Evolutionary conservation across 1,284 basidiomycete genomes (phyloP).

Genomic region (Puccinia sorghi): DNA sequence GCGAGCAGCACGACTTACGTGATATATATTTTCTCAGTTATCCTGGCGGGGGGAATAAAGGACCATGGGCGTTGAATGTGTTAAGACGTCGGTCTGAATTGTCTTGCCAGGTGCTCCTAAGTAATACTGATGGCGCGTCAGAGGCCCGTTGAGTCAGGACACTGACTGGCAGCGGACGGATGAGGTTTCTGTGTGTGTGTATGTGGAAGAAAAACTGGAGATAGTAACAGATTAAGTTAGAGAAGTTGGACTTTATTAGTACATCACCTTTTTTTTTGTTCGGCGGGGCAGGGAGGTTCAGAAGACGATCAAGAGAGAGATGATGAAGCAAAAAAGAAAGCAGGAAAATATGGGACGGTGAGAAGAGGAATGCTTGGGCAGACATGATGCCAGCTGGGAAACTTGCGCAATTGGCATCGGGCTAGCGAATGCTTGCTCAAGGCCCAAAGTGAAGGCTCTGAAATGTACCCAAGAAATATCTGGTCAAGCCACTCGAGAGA

Average conservation of each 20-base stretch:
- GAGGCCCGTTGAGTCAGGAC: background rate
- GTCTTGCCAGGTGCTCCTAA: background rate
- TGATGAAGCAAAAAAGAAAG: background rate
- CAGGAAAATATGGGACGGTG: background rate
- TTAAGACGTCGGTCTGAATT: background rate
- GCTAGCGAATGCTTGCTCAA: constrained; percentile 13
- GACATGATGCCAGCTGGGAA: constrained; percentile 19
- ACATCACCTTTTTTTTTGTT: constrained; percentile 1
- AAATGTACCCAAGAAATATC: background rate
- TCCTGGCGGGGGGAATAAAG: background rate
- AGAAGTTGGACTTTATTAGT: constrained; percentile 27
- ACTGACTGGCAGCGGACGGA: background rate
- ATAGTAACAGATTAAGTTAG: background rate
- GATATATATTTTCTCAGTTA: background rate
- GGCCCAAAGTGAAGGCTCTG: constrained; percentile 4
- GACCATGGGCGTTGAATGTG: background rate
- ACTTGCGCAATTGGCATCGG: constrained; percentile 27
- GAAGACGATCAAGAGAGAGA: background rate
- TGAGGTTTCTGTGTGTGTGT: background rate
- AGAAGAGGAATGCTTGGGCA: constrained; percentile 16
- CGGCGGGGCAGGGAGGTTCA: background rate
- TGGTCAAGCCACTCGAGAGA: background rate
- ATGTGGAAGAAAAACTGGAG: background rate
- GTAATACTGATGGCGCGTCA: background rate
- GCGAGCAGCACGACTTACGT: constrained; percentile 8